Evolutionary conservation across 1,284 basidiomycete species (phyloP), one percentile per base, ranked within the genome.

Genomic region (Pholiota adiposa): DNA sequence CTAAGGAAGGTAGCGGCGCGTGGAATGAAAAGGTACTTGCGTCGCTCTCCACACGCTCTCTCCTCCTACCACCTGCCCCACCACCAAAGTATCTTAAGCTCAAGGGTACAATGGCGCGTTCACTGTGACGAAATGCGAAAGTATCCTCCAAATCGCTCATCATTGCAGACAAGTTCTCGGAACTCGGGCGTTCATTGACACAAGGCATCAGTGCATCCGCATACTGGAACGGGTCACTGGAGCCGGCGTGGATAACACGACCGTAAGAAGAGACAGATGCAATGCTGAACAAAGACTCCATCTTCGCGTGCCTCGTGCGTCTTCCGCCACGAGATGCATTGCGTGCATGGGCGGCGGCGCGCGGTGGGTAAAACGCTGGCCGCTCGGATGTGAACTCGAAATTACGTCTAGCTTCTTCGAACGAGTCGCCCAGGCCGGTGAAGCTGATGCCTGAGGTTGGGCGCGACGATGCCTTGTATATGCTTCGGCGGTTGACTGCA

Each of bases 231-330:
- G 92, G 90, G 70, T 94, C 90, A 0, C 73, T 73, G 1, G 81
- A 74, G 29, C 90, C 89, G 14, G 79, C 73, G 56, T 89, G 82
- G 62, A 92, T 77, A 27, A 90, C 83, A 2, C 79, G 80, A 1
- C 92, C 92, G 57, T 92, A 91, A 0, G 90, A 93, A 0, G 92
- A 94, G 23, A 94, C 85, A 0, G 92, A 94, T 0, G 90, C 86
- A 51, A 94, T 87, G 68, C 90, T 94, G 71, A 89, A 82, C 7
- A 85, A 65, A 0, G 92, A 93, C 48, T 89, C 85, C 9, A 83
- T 81, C 49, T 75, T 77, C 29, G 75, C 72, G 54, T 86, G 82
- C 36, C 73, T 75, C 14, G 61, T 65, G 23, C 68, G 63, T 27
- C 36, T n/a, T 9, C 18, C 41, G 1, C 8, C 19, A 33, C 41